These are phyloP conservation scores for Chaetomium strumarium DNA, from an alignment of 2,329 filamentous ascomycete genomes.

Conservation along the genomic window DNA sequence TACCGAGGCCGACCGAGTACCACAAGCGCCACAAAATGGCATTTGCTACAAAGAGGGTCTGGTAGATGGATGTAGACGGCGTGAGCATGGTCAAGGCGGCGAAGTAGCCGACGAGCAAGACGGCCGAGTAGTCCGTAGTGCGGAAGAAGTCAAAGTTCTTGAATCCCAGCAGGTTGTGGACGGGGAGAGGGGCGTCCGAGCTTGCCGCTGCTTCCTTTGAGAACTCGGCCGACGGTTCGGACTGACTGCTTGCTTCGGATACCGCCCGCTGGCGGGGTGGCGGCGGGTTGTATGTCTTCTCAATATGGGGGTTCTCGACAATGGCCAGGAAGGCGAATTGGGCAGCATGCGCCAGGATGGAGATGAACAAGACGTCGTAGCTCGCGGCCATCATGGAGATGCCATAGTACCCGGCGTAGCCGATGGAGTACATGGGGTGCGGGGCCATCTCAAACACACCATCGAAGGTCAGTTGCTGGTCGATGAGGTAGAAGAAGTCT, in stretches of 20 bases:
- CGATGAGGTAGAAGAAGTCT: slow-evolving; percentile 97
- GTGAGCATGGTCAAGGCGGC: slow-evolving; percentile 67
- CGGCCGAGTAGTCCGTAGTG: slow-evolving; percentile 73
- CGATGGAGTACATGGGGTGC: slow-evolving; percentile 98
- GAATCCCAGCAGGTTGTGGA: slow-evolving; percentile 79
- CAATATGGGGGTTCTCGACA: slow-evolving; percentile 96
- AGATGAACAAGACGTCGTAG: slow-evolving; percentile 96
- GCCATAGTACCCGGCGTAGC: slow-evolving; percentile 95
- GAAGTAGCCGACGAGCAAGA: slow-evolving; percentile 72
- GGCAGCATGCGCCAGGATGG: slow-evolving; percentile 85
- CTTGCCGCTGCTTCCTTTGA: slow-evolving; percentile 5
- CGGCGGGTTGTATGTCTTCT: slow-evolving; percentile 93
- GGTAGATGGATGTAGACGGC: slow-evolving; percentile 68
- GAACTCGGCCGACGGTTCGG: slow-evolving; percentile 2
- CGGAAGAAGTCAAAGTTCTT: slow-evolving; percentile 84
- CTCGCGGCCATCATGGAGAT: slow-evolving; percentile 98
- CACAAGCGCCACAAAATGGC: slow-evolving; percentile 81
- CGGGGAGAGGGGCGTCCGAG: slow-evolving; percentile 50
- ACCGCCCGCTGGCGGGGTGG: slow-evolving; percentile 57
- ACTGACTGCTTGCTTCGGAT: slow-evolving; percentile 26
- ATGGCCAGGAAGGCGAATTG: slow-evolving; percentile 89
- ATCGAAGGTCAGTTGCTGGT: slow-evolving; percentile 96
- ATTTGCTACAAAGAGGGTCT: slow-evolving; percentile 73
- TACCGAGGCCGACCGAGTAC: slow-evolving; percentile 84
- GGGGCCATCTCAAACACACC: slow-evolving; percentile 99